phyloP scores from a whole-genome alignment of 441 rosid genomes.

The Syzygium malaccense region DNA sequence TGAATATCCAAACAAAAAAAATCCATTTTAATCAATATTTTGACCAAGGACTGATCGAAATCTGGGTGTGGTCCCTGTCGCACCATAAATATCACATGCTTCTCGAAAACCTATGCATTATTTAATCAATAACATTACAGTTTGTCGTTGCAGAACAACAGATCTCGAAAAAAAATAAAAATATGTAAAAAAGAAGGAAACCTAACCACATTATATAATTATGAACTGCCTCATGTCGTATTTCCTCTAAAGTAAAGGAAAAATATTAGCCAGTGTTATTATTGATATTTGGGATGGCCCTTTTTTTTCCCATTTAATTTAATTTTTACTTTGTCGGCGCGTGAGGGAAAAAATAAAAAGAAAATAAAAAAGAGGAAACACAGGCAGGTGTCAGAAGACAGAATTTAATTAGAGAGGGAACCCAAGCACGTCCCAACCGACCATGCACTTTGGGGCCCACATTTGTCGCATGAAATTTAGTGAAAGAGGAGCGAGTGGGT shows the following conservation, averaged over 20 bases:
- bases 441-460: neutral
- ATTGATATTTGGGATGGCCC: neutral
- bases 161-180: neutral
- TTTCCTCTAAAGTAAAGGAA: neutral
- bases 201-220: neutral
- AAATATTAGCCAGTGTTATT: neutral
- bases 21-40: neutral
- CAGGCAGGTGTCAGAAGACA: neutral
- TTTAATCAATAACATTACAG: neutral
- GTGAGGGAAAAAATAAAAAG: neutral
- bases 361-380: neutral
- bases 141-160: neutral
- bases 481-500: neutral
- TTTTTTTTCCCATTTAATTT: neutral
- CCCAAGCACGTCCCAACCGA: neutral
- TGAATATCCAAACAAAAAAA: neutral
- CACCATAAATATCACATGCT: neutral
- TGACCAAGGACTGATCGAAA: neutral
- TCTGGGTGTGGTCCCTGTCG: neutral
- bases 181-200: neutral
- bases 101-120: neutral
- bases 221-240: neutral
- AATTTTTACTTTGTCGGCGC: neutral
- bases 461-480: neutral
- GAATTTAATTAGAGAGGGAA: neutral